Conservation (phyloP, 805 yeast genomes). For the Kazachstania bromeliacearum region DNA sequence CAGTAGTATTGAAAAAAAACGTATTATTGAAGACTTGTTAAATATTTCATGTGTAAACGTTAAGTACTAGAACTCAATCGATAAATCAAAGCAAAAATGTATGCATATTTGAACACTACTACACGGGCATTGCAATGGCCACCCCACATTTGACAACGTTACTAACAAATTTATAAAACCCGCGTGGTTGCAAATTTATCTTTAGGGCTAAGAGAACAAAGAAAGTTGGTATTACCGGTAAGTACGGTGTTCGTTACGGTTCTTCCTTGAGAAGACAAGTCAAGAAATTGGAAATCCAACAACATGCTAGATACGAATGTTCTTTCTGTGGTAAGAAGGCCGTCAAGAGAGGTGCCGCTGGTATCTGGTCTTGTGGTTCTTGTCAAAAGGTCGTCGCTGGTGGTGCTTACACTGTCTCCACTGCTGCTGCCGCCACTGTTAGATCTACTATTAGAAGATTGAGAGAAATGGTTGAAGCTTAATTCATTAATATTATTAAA, state of each 20-base stretch:
- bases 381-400: constrained; percentile 98
- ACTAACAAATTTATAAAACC: too few species aligned
- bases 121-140: too few species aligned
- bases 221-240: constrained; percentile 99
- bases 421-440: constrained; percentile 99
- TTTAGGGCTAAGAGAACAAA: constrained; percentile 99
- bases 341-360: constrained; percentile 95
- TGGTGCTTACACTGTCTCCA: constrained; percentile 99
- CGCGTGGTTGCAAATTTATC: too few species aligned
- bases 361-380: constrained; percentile 96
- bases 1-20: too few species aligned
- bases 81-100: too few species aligned
- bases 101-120: too few species aligned
- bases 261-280: constrained; percentile 99
- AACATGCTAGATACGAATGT: constrained; percentile 98
- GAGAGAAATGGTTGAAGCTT: constrained; percentile 99
- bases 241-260: constrained; percentile 99
- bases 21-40: too few species aligned
- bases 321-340: constrained; percentile 99
- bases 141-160: too few species aligned
- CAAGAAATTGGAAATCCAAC: constrained; percentile 98
- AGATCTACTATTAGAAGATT: constrained; percentile 99
- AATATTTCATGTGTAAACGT: too few species aligned
- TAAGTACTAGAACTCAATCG: too few species aligned
- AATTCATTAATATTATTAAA: constrained; percentile 35